Base-by-base conservation (phyloP, 176 grass and related monocot genomes). In the Aegilops longissima region DNA sequence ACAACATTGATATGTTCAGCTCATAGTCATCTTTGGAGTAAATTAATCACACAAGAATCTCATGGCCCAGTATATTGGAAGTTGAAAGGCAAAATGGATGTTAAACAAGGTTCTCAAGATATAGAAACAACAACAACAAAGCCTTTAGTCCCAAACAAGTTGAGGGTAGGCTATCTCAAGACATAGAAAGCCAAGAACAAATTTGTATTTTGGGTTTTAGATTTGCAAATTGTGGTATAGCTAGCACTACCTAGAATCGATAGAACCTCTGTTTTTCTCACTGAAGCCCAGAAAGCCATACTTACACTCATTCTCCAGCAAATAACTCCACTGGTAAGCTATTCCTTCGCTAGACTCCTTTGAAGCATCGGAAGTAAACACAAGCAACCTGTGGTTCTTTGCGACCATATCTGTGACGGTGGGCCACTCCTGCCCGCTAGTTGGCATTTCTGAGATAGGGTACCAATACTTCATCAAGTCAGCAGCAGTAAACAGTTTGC, bases 291-390 rank as follows among this genome's bases (percentile, higher is more conserved):
- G 1, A 23, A 70, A 65, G 25, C 31, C 11, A 70, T 83, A 88
- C 90, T 94, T 93, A 98, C 97, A 56, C 61, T 98, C 97, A 87
- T 98, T 98, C 72, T 98, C 97, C 89, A 98, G 61, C 87, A 96
- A 88, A 78, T 98, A 93, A 27, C 80, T 86, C 97, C 97, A 98
- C 20, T 98, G 97, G 76, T 93, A 98, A 52, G 97, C 90, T 78
- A 98, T 98, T 70, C 92, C 97, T 82, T 96, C 97, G 18, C 44
- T 96, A 70, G 93, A 90, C 86, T 98, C 94, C 71, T 98, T 98
- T 6, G 90, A 96, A 88, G 92, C 18, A 92, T 94, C 89, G 11
- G 97, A 98, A 77, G 93, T 96, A 78, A 98, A 98, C 38, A 98
- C 97, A 24, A 98, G 76, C 56, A 98, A 86, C 40, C 94, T 88